Percentiles rank a stretch among this genome's conserved stretches.
Evolutionary conservation across 148 eudicot species (phyloP).

Genomic region (Vaccinium myrtillus): DNA sequence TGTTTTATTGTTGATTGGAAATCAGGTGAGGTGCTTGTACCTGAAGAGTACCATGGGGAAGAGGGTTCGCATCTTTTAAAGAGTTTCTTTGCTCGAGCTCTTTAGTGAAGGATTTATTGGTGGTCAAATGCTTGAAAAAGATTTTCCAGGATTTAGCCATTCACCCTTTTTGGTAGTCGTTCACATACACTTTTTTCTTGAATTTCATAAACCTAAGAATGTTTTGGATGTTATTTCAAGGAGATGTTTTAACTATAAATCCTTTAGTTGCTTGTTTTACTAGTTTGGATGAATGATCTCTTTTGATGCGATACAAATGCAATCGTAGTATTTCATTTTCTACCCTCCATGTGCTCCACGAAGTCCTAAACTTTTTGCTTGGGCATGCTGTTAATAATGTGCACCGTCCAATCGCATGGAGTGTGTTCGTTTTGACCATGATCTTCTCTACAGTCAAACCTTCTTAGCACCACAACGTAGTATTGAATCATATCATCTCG

Average conservation of each 20-base stretch:
- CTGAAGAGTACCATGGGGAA: constrained; percentile 82
- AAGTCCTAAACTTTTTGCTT: no score
- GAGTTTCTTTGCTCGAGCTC: not conserved
- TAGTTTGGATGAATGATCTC: not conserved
- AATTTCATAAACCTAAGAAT: not conserved
- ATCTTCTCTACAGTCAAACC: no score
- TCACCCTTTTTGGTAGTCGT: not conserved
- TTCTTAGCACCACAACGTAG: no score
- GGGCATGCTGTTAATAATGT: no score
- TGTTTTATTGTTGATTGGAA: constrained; percentile 7
- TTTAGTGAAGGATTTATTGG: not conserved
- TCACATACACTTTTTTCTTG: not conserved
- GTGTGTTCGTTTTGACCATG: no score
- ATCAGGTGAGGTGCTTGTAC: constrained; percentile 67
- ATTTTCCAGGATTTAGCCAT: constrained; percentile 10
- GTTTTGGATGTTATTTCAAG: not conserved
- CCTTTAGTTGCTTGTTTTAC: not conserved
- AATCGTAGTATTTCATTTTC: not conserved
- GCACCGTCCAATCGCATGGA: no score
- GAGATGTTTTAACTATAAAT: not conserved
- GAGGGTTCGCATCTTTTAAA: constrained; percentile 51
- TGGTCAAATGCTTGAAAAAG: not conserved
- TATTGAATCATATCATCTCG: no score
- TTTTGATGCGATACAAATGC: not conserved
- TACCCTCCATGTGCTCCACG: not conserved